These are phyloP conservation scores for Chrysopogon serrulatus DNA, from an alignment of 176 grass and related monocot species.

Conservation along the genomic window DNA sequence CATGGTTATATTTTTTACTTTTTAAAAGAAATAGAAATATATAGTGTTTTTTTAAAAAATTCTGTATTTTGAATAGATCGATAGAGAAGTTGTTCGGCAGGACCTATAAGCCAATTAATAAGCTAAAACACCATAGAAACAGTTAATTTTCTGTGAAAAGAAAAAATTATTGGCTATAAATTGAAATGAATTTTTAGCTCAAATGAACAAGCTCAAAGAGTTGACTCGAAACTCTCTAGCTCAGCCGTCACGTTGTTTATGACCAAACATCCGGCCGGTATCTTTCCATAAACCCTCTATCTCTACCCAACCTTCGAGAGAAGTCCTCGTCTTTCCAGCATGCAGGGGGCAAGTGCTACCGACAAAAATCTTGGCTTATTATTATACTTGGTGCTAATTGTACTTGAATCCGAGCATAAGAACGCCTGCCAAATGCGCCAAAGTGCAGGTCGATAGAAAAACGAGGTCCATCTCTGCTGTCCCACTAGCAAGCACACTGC, in stretches of 20 bases:
- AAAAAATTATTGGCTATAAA: too few relatives aligned
- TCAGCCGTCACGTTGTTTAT: not conserved
- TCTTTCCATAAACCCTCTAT: not conserved
- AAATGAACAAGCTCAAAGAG: too few relatives aligned
- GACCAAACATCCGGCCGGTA: constrained; percentile 13
- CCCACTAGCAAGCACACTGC: not conserved
- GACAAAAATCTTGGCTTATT: not conserved
- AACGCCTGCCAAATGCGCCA: not conserved
- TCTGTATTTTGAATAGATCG: not conserved
- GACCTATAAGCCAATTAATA: too few relatives aligned
- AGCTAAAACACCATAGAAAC: too few relatives aligned
- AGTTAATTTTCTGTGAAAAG: too few relatives aligned
- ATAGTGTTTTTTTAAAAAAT: not conserved
- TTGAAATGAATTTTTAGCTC: too few relatives aligned
- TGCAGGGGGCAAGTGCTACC: not conserved
- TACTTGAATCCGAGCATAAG: not conserved
- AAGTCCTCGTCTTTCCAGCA: not conserved
- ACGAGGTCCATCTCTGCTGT: not conserved
- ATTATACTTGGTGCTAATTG: not conserved
- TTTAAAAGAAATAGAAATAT: not conserved
- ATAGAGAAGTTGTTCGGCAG: too few relatives aligned
- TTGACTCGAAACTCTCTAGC: not conserved
- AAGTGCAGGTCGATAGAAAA: not conserved
- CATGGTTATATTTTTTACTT: not conserved
- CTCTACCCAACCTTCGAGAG: not conserved